Evolutionary conservation across 257 asterid genomes (phyloP), one percentile per base, ranked within the genome.

Genomic region (Prunella vulgaris): DNA sequence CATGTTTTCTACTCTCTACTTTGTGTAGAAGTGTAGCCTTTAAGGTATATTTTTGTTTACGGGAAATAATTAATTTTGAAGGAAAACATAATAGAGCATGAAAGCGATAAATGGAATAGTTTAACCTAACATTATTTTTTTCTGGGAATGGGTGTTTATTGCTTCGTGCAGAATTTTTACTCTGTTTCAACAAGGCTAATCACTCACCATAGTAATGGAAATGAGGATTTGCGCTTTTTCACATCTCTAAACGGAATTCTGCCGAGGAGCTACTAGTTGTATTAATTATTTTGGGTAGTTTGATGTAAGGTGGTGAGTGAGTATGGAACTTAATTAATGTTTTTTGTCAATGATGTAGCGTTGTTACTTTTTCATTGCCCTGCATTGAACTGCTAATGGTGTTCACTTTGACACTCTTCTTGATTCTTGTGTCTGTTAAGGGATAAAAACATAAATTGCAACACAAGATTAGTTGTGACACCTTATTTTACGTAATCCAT

Each of bases 381-480:
- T 64, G n/a, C 51, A 12, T 65, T 57, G 53, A n/a, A n/a, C n/a
- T 66, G 71, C 20, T 13, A n/a, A 14, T 27, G 46, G 60, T 64
- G 8, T 64, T 44, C 58, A 0, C 25, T 64, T 65, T 65, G 70
- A 27, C 46, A 25, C 46, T 60, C 59, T 27, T 64, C 20, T 40
- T 1, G 9, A 44, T 44, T 42, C 40, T 42, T 66, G 61, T 12
- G 51, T 66, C 15, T 4, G 49, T 28, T 30, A 51, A 28, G 49
- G 17, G 46, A 15, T 38, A 13, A 40, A 13, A 57, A 58, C 12
- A 14, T 54, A 59, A 49, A 44, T 42, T 59, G 57, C 68, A 9
- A 10, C 20, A 58, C 48, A 58, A 44, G 70, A 38, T 63, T 17
- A 10, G 20, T 66, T 66, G 3, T 21, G 33, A 30, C 35, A 27